Evolutionary conservation across 371 early-diverging fungal genomes (phyloP).

Genomic region (Basidiobolus meristosporus): DNA sequence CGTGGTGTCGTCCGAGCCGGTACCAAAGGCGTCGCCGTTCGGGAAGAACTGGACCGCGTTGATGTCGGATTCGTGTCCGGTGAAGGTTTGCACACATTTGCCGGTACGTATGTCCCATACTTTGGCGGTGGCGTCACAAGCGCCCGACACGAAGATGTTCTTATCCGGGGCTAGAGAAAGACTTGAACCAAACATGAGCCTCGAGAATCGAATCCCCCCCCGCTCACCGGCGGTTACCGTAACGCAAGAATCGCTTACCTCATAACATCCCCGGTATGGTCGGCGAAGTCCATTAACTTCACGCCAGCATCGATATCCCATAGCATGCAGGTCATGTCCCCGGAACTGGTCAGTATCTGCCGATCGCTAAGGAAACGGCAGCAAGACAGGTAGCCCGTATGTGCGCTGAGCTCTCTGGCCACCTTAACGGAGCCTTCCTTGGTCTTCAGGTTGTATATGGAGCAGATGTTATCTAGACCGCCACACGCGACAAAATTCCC

Average conservation of each 20-base stretch:
- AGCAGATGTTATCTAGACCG: constrained; percentile 95
- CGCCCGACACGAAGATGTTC: constrained; percentile 89
- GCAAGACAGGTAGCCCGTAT: constrained; percentile 94
- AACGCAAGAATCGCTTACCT: constrained; percentile 36
- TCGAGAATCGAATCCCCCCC: no score
- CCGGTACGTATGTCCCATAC: constrained; percentile 98
- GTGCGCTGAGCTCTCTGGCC: constrained; percentile 81
- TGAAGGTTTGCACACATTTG: no score
- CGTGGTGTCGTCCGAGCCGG: constrained; percentile 93
- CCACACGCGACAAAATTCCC: constrained; percentile 97
- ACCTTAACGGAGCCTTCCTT: constrained; percentile 81
- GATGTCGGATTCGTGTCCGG: no score
- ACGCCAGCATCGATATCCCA: constrained; percentile 97
- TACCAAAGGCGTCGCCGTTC: no score
- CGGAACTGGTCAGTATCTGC: constrained; percentile 84
- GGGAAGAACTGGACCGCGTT: no score
- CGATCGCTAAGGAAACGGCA: constrained; percentile 88
- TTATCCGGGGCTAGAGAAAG: constrained; percentile 73
- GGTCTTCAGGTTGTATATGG: constrained; percentile 83
- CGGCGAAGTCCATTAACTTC: constrained; percentile 83
- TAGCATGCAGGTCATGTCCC: constrained; percentile 97
- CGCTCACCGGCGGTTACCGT: no score
- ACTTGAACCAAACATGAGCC: constrained; percentile 9
- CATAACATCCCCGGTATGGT: constrained; percentile 98
- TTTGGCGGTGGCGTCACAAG: constrained; percentile 94